Base-by-base conservation (phyloP, 2,329 filamentous ascomycete genomes). In the Pseudocercospora fijiensis region DNA sequence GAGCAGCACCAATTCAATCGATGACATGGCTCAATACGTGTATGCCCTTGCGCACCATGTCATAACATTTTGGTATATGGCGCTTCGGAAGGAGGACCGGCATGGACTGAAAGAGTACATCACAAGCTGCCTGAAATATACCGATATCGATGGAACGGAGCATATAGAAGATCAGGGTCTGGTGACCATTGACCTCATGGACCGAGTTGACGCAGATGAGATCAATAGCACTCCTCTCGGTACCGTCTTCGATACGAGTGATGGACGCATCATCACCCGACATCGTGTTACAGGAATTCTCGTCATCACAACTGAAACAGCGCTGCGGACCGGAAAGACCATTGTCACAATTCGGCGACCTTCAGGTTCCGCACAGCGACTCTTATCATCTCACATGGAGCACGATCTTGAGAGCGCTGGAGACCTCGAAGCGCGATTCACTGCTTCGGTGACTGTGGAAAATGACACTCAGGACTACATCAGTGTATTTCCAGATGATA, bases 11-110 rank as follows among this genome's bases (percentile, higher is more conserved):
- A 59, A 62, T 63, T 59, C 71, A 47, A 56, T 57, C 58, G 78
- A 80, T 13, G 68, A 70, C 30, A 69, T 69, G 64, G 68, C 61
- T 72, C 80, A 66, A 76, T 99, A 99, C 75, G 91, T 99, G 26
- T 95, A 96, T 76, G 90, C 92, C 1, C 81, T 98, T 58, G 94
- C 94, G 8, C 96, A 96, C 75, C 93, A 98, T 75, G 92, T 96
- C 70, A 93, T 99, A 69, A 90, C 92, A 1, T 97, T 96, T 75
- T 99, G 95, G 95, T 99, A 98, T 75, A 83, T 99, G 70, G 90
- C 92, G 0, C 77, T 99, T 70, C 94, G 92, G 73, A 84, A 96
- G 58, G 86, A 89, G 41, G 92, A 97, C 74, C 88, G 95, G 57
- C 86, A 89, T 33, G 91, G 87, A 65, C 89, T 96, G 69, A 92